Conservation (phyloP, 352 stramenopile genomes). For the Globisporangium sylvaticum region DNA sequence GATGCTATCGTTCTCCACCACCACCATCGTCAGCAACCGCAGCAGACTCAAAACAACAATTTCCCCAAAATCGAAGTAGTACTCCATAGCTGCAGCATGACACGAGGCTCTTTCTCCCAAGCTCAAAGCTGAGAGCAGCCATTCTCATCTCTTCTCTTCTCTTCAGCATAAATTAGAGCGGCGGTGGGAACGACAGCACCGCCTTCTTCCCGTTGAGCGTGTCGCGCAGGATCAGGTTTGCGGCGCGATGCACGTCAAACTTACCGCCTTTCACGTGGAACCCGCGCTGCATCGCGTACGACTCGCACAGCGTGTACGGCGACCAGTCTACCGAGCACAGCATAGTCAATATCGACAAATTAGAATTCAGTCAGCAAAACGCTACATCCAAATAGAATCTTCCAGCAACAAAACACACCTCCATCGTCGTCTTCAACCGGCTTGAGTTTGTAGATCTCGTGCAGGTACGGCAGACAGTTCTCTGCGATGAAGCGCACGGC, state of each 20-base stretch:
- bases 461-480: slow-evolving; percentile 64
- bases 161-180: background rate
- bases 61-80: background rate
- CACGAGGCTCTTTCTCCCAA: background rate
- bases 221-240: slow-evolving; percentile 70
- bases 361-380: background rate
- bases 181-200: slow-evolving; percentile 72
- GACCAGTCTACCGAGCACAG: slow-evolving; percentile 43
- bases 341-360: slow-evolving; percentile 1
- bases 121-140: background rate
- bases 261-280: slow-evolving; percentile 75
- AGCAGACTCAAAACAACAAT: background rate
- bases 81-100: background rate
- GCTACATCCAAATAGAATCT: background rate
- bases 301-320: slow-evolving; percentile 70
- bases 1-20: no score
- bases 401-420: slow-evolving; percentile 10
- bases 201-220: slow-evolving; percentile 82
- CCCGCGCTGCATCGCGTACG: slow-evolving; percentile 67
- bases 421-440: slow-evolving; percentile 67
- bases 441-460: slow-evolving; percentile 81
- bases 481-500: slow-evolving; percentile 83
- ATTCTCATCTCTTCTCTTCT: background rate
- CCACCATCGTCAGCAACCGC: background rate
- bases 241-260: slow-evolving; percentile 69